Base-by-base conservation (phyloP, 495 filamentous ascomycete species). In the Aspergillus steynii region DNA sequence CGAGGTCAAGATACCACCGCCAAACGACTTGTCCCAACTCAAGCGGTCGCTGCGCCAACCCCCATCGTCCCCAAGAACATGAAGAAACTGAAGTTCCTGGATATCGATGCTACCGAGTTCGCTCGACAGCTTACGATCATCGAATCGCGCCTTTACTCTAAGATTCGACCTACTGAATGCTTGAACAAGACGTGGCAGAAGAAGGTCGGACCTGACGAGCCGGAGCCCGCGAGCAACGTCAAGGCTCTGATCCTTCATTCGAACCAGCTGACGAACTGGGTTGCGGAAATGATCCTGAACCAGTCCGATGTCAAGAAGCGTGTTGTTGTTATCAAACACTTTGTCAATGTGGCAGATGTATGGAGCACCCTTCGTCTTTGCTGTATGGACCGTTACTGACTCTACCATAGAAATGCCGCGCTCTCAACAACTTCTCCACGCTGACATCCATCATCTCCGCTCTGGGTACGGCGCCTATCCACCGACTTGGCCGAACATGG, bases 171-270 rank as follows among this genome's bases (percentile, higher is more conserved):
- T 0, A 94, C 92, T 0, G 95, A 99, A 73, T 98, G 94, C 70
- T 79, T 99, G 58, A 96, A 96, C 75, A 99, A 99, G 82, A 96
- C 92, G 12, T 99, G 95, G 95, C 91, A 96, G 68, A 97, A 92
- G 83, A 97, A 96, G 77, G 82, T 96, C 55, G 80, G 74, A 15
- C 85, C 91, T 25, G 88, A 86, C 53, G 93, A 96, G 62, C 85
- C 89, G 0, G 95, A 98, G 69, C 94, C 93, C 9, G 93, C 96
- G 29, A 82, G 91, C 2, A 98, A 99, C 70, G 92, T 99, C 62
- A 96, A 97, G 72, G 89, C 92, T 10, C 81, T 99, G 61, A 99
- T 99, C 75, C 82, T 98, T 49, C 95, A 99, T 72, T 97, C 96
- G 0, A 99, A 99, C 65, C 94, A 97, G 73, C 85, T 98, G 74